Conservation (phyloP, 2,329 filamentous ascomycete genomes). For the Botrytis tulipae region DNA sequence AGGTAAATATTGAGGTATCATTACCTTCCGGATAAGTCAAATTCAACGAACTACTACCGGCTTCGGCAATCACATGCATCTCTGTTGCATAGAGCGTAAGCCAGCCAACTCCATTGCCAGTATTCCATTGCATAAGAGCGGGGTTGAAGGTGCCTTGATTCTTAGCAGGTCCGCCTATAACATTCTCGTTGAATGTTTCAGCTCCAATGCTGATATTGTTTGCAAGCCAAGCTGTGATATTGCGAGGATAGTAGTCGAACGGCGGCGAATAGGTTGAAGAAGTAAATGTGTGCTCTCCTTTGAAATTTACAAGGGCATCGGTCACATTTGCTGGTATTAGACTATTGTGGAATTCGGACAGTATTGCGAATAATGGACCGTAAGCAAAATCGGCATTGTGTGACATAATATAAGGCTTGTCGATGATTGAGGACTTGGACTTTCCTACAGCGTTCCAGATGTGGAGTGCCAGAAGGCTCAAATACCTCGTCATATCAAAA, state of each 20-base stretch:
- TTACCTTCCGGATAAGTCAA: conserved; percentile 55
- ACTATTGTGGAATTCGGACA: conserved; percentile 49
- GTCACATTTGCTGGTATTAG: conserved; percentile 45
- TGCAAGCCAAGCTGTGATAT: conserved; percentile 59
- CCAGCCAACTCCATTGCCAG: conserved; percentile 41
- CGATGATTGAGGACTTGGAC: conserved; percentile 28
- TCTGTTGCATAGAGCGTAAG: conserved; percentile 40
- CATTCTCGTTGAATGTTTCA: conserved; percentile 55
- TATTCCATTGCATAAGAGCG: conserved; percentile 57
- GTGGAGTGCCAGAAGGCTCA: conserved; percentile 56
- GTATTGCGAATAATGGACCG: conserved; percentile 54
- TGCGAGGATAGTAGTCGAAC: conserved; percentile 54
- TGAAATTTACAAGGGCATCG: conserved; percentile 46
- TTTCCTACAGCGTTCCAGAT: conserved; percentile 58
- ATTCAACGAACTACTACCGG: conserved; percentile 45
- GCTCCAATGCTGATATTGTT: conserved; percentile 58
- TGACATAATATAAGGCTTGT: conserved; percentile 44
- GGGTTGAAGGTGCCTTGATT: conserved; percentile 56
- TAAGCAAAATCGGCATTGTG: conserved; percentile 60
- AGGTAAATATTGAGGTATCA: conserved; percentile 48
- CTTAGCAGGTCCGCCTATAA: conserved; percentile 53
- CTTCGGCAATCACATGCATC: conserved; percentile 43
- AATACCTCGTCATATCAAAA: conserved; percentile 62
- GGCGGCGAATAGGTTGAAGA: conserved; percentile 57
- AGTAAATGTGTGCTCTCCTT: conserved; percentile 52